phyloP scores from a whole-genome alignment of 805 yeast genomes.

The Hanseniaspora occidentalis region DNA sequence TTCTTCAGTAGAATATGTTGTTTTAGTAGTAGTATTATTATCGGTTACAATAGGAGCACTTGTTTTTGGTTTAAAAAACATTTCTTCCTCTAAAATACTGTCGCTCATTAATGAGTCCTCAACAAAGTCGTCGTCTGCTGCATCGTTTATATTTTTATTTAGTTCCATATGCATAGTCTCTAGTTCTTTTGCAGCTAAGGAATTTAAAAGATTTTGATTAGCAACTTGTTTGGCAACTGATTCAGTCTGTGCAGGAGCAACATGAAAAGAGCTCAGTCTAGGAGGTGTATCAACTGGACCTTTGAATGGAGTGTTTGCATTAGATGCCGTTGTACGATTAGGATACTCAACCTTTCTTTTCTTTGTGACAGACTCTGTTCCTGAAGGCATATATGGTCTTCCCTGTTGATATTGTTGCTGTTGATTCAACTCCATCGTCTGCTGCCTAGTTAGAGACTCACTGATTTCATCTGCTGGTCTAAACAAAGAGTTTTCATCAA shows the following conservation, averaged over 20 bases:
- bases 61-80: not conserved
- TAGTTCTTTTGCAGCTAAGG: not conserved
- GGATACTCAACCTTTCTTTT: not conserved
- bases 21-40: too few relatives aligned
- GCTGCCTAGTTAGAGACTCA: conserved; percentile 9
- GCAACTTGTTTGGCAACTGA: too few relatives aligned
- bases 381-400: too few relatives aligned
- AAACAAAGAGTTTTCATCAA: conserved; percentile 30
- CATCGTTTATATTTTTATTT: not conserved
- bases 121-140: not conserved
- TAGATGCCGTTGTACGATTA: too few relatives aligned
- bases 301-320: too few relatives aligned
- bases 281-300: too few relatives aligned
- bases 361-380: not conserved
- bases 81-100: not conserved
- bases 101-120: not conserved
- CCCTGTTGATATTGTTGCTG: not conserved
- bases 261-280: too few relatives aligned
- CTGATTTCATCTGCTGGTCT: conserved; percentile 25
- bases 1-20: too few relatives aligned
- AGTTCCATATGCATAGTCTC: not conserved
- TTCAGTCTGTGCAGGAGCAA: too few relatives aligned
- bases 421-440: not conserved
- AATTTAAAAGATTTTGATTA: too few relatives aligned
- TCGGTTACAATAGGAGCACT: too few relatives aligned